Base-by-base conservation (phyloP, 441 rosid genomes). In the Kokia cookei region DNA sequence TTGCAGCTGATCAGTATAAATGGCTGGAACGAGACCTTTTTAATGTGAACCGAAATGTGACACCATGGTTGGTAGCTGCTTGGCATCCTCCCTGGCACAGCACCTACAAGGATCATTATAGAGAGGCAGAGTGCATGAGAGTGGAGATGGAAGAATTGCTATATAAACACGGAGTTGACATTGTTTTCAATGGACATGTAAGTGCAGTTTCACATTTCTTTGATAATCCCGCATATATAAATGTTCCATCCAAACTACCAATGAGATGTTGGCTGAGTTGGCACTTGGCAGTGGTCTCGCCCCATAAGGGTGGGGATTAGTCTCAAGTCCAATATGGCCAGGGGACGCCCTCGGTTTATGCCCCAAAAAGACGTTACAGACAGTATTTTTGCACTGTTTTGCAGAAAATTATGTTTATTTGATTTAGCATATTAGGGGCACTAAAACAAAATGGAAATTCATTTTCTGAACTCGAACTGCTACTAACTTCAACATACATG, bases 41-140 rank as follows among this genome's bases (percentile, higher is more conserved):
- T 29, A 73, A 78, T 45, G 84, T 90, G 17, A 74, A 90, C 72
- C 69, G 92, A 76, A 69, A 72, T 9, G 57, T 72, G 47, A 88
- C 90, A 45, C 92, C 92, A 15, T 90, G 94, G 92, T 69, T 88
- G 65, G 77, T 88, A 50, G 91, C 90, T 67, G 75, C 80, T 40
- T 90, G 92, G 91, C 91, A 84, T 65, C 80, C 91, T 11, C 92
- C 92, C 5, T 90, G 94, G 94, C 88, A 88, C 70, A 82, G 82
- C 79, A 83, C 92, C 50, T 90, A 87, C 65, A 79, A 72, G 15
- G 86, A 87, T 15, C 92, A 87, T 74, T 90, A 88, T 80, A 86
- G 90, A 78, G 94, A 87, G 55, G 91, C 86, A 19, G 94, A 88
- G 77, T 90, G 94, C 76, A 90, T 87, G 92, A 84, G 82, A 82